Percentiles rank a stretch among this genome's conserved stretches.
These are phyloP conservation scores for Suillus hirtellus DNA, from an alignment of 768 basidiomycete species.

Conservation along the genomic window DNA sequence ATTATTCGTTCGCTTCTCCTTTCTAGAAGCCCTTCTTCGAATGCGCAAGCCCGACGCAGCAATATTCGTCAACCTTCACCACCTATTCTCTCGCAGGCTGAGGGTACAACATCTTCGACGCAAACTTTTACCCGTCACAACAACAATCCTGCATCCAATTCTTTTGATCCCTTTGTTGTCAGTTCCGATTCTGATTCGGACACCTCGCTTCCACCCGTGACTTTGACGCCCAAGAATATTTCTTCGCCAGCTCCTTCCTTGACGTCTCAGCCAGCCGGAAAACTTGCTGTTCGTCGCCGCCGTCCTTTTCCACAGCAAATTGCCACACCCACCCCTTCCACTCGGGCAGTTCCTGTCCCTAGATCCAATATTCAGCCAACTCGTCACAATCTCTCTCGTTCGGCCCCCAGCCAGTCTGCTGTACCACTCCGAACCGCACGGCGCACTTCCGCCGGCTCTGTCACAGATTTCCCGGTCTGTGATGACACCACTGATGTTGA, in stretches of 20 bases:
- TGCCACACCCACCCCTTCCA: conserved; percentile 37
- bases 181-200: conserved; percentile 46
- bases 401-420: conserved; percentile 49
- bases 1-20: conserved; percentile 10
- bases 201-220: conserved; percentile 37
- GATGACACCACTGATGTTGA: conserved; percentile 65
- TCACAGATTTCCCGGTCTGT: conserved; percentile 61
- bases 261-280: conserved; percentile 50
- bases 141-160: conserved; percentile 38
- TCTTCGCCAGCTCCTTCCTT: conserved; percentile 39
- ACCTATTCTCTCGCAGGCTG: conserved; percentile 64
- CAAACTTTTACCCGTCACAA: conserved; percentile 28
- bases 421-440: conserved; percentile 33
- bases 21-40: conserved; percentile 48
- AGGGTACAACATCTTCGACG: conserved; percentile 40
- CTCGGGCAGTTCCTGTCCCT: conserved; percentile 55
- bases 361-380: conserved; percentile 20
- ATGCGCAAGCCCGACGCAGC: conserved; percentile 47
- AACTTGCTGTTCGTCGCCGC: conserved; percentile 60
- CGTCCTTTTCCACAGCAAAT: conserved; percentile 36
- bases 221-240: conserved; percentile 20
- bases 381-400: conserved; percentile 43
- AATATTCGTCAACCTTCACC: conserved; percentile 65
- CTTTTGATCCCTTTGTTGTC: conserved; percentile 50
- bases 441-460: conserved; percentile 33